Evolutionary conservation across 148 eudicot species (phyloP).

Genomic region (Cornus controversa): DNA sequence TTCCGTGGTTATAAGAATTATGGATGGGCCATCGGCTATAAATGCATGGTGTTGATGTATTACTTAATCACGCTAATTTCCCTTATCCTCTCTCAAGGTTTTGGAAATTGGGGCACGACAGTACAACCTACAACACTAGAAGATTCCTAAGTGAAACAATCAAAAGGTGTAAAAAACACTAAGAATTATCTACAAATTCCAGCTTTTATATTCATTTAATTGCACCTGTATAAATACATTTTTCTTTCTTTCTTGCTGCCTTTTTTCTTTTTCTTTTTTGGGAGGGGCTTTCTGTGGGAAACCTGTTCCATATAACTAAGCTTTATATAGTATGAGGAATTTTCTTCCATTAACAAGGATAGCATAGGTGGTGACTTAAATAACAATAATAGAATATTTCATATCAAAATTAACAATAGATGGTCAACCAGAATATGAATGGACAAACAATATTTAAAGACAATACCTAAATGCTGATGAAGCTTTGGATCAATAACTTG

Average conservation of each 20-base stretch:
- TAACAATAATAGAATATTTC: not conserved
- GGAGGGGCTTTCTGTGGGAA: no score
- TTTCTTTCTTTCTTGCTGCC: not conserved
- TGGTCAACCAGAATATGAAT: not conserved
- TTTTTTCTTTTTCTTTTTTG: not conserved
- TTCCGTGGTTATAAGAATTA: no score
- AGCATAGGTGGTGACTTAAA: not conserved
- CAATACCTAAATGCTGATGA: constrained; percentile 82
- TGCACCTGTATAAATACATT: not conserved
- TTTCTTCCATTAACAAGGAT: not conserved
- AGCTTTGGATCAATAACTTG: constrained; percentile 93
- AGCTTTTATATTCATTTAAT: not conserved
- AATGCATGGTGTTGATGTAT: no score
- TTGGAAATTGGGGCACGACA: no score
- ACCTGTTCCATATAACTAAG: no score
- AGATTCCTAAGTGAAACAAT: no score
- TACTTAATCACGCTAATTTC: no score
- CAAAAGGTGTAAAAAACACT: not conserved
- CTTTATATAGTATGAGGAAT: not conserved
- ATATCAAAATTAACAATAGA: not conserved
- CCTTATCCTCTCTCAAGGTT: no score
- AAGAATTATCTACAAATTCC: not conserved
- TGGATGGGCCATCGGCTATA: no score
- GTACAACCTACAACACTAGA: no score
- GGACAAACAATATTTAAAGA: constrained; percentile 5